These are phyloP conservation scores for Mimosa pudica DNA, from an alignment of 306 rosid genomes.

Conservation along the genomic window DNA sequence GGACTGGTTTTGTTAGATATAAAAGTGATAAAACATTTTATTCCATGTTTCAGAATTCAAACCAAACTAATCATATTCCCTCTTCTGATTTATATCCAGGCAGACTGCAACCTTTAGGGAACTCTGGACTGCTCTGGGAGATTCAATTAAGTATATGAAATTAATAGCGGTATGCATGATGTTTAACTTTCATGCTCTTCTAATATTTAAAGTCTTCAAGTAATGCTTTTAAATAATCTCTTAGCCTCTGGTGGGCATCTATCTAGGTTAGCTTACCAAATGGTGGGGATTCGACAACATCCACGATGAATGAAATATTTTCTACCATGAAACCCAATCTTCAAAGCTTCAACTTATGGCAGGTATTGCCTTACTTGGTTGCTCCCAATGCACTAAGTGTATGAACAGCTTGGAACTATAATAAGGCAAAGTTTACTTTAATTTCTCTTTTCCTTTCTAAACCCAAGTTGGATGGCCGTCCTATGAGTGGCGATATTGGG, in stretches of 20 bases:
- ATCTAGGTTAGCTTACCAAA: constrained; percentile 88
- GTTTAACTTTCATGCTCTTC: constrained; percentile 37
- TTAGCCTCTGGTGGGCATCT: background rate
- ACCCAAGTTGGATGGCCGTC: constrained; percentile 89
- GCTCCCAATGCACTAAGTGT: background rate
- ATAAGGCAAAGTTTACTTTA: constrained; percentile 25
- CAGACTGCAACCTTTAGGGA: constrained; percentile 55
- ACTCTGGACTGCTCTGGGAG: constrained; percentile 79
- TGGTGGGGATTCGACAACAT: constrained; percentile 62
- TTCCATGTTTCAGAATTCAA: constrained; percentile 17
- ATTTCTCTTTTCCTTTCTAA: constrained; percentile 24
- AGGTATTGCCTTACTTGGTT: constrained; percentile 46
- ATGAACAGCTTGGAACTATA: constrained; percentile 27
- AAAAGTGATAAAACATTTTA: background rate
- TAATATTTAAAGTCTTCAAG: background rate
- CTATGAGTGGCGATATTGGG: constrained; percentile 97
- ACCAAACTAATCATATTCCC: background rate
- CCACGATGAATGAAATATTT: constrained; percentile 70
- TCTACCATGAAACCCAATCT: constrained; percentile 71
- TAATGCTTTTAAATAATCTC: constrained; percentile 8
- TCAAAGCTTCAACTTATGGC: constrained; percentile 77
- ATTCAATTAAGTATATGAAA: constrained; percentile 56
- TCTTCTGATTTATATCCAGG: constrained; percentile 44
- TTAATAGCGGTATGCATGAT: constrained; percentile 68
- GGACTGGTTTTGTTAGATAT: background rate